phyloP scores from a whole-genome alignment of 768 basidiomycete genomes.

The Mycena venus region DNA sequence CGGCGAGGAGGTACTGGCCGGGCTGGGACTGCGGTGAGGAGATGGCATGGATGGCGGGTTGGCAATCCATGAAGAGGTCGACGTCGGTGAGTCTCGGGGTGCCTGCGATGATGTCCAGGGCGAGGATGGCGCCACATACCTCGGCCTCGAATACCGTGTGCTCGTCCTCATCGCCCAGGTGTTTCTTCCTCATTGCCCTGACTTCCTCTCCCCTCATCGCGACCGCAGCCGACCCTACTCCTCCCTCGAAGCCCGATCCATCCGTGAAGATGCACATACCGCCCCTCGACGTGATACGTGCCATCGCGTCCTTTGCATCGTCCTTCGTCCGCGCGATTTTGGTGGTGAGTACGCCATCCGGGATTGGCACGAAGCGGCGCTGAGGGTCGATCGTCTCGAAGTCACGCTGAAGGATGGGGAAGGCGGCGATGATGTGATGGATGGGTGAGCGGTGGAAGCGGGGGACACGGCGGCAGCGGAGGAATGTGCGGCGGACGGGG shows the following conservation, averaged over 20 bases:
- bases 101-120: background rate
- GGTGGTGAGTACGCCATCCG: background rate
- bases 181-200: background rate
- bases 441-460: background rate
- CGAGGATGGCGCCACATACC: background rate
- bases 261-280: background rate
- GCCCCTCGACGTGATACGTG: background rate
- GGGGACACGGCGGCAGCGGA: background rate
- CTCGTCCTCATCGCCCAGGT: background rate
- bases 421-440: background rate
- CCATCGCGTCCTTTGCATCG: background rate
- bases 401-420: background rate
- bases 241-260: background rate
- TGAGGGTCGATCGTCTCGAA: background rate
- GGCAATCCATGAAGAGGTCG: background rate
- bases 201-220: background rate
- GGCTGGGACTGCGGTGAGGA: background rate
- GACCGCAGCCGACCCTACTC: background rate
- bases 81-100: background rate
- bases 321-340: background rate
- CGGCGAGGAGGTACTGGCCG: background rate
- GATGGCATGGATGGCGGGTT: background rate
- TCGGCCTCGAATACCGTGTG: background rate
- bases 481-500: background rate
- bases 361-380: too few relatives aligned